Evolutionary conservation across 2,329 filamentous ascomycete genomes (phyloP).

Genomic region (Pseudogymnoascus verrucosus): DNA sequence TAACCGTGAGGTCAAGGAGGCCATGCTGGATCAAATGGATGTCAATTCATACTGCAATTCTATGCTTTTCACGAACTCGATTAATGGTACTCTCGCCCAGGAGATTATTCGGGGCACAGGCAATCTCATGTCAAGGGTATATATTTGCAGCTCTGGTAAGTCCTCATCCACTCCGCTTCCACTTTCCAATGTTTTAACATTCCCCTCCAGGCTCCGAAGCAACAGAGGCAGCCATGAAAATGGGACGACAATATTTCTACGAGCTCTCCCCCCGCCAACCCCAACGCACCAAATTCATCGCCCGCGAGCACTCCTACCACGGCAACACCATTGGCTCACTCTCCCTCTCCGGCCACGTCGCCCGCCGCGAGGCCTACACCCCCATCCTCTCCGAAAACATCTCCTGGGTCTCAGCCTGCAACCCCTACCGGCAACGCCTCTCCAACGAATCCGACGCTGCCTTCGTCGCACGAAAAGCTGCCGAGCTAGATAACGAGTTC

Average conservation of each 20-base stretch:
- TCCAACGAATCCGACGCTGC: constrained; percentile 42
- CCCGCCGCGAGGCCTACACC: constrained; percentile 49
- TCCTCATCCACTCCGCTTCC: neutral
- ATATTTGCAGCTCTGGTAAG: constrained; percentile 50
- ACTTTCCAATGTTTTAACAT: constrained; percentile 6
- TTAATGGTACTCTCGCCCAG: constrained; percentile 40
- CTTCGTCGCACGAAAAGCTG: constrained; percentile 50
- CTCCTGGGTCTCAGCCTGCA: constrained; percentile 53
- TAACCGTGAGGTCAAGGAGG: constrained; percentile 49
- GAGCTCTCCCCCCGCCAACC: constrained; percentile 44
- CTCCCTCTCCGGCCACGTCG: constrained; percentile 50
- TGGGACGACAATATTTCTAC: constrained; percentile 58
- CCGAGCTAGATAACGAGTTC: constrained; percentile 57
- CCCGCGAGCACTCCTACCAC: constrained; percentile 59
- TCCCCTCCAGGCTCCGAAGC: constrained; percentile 52
- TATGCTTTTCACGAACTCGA: constrained; percentile 46
- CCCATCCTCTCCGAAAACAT: constrained; percentile 47
- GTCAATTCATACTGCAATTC: constrained; percentile 49
- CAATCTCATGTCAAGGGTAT: constrained; percentile 44
- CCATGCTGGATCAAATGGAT: constrained; percentile 51
- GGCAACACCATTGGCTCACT: constrained; percentile 60
- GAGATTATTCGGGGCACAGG: constrained; percentile 33
- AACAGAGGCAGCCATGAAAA: constrained; percentile 60
- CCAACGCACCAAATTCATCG: constrained; percentile 52
- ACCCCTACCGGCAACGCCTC: constrained; percentile 50